Percentiles rank a stretch among this genome's conserved stretches.
Conservation (phyloP, 768 basidiomycete genomes). For the Xerocomellus dryophilus region DNA sequence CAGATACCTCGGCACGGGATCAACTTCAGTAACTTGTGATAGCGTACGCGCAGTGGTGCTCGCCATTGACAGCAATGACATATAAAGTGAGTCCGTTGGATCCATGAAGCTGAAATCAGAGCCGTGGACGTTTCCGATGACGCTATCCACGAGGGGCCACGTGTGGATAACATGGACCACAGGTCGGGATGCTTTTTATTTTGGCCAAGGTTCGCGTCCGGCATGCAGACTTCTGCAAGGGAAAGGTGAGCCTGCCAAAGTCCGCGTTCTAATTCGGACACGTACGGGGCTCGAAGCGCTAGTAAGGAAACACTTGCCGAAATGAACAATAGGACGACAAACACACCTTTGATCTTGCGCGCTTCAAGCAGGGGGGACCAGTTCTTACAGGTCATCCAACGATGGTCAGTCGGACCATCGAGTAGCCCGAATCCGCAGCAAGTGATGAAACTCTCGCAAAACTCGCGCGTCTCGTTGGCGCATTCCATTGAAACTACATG, state of each 20-base stretch:
- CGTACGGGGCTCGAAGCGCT: not conserved
- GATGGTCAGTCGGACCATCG: not conserved
- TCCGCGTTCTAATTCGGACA: not conserved
- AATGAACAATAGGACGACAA: not conserved
- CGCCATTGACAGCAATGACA: accelerated
- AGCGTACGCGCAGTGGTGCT: not conserved
- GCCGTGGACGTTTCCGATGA: not conserved
- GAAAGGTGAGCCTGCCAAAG: not conserved
- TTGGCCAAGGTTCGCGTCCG: not conserved
- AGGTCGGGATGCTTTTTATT: not conserved
- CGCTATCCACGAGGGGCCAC: not conserved
- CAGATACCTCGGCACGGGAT: not conserved
- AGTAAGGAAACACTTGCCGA: not conserved
- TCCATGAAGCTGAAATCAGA: not conserved
- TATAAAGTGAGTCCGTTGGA: not conserved
- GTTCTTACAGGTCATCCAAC: not conserved
- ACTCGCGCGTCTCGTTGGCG: not conserved
- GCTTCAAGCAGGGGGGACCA: not conserved
- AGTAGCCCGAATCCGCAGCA: slow-evolving; percentile 1
- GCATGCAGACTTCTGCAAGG: not conserved
- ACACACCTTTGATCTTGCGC: no score
- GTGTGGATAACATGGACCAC: not conserved
- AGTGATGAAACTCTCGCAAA: not conserved
- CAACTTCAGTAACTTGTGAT: not conserved
- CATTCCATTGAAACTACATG: not conserved